These are phyloP conservation scores for Leccinum variicolor DNA, from an alignment of 768 basidiomycete species.

Conservation along the genomic window DNA sequence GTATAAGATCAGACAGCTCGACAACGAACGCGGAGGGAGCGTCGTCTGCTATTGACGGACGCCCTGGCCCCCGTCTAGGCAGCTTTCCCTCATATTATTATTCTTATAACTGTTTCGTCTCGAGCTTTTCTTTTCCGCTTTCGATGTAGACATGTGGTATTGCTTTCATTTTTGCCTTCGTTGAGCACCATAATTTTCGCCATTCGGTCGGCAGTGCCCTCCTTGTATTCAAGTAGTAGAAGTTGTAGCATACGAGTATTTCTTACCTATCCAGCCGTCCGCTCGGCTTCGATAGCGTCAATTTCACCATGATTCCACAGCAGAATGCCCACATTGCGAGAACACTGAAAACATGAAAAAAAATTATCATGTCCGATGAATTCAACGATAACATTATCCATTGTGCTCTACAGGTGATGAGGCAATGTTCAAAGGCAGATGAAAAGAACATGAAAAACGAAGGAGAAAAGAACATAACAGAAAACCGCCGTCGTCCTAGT, in stretches of 20 bases:
- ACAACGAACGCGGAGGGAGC: slow-evolving; percentile 3
- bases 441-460: background rate
- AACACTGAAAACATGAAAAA: no score
- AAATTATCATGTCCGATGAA: no score
- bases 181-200: background rate
- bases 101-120: background rate
- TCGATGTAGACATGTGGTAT: background rate
- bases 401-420: background rate
- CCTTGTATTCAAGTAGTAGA: background rate
- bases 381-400: background rate
- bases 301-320: background rate
- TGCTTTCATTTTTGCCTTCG: background rate
- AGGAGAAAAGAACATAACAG: background rate
- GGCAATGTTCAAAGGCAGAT: background rate
- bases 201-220: background rate
- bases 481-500: background rate
- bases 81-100: background rate
- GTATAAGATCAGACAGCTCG: slow-evolving; percentile 14
- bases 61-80: background rate
- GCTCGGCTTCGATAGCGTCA: background rate
- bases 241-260: background rate
- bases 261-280: background rate
- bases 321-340: background rate
- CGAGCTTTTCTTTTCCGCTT: background rate
- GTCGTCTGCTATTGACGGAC: slow-evolving; percentile 1